phyloP scores from a whole-genome alignment of 495 filamentous ascomycete genomes.

The Hypoxylon rickii region DNA sequence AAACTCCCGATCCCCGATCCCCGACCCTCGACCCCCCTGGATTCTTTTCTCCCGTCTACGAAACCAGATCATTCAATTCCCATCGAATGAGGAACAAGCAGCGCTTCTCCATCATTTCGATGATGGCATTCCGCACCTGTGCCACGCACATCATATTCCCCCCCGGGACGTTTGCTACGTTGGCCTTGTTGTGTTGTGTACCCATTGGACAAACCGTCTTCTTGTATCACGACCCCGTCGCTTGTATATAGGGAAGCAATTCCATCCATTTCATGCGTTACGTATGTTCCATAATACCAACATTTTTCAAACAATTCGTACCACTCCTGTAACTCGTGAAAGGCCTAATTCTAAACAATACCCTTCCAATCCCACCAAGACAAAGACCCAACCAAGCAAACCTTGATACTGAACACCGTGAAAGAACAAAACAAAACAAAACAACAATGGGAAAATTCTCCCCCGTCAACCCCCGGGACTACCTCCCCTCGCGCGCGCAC shows the following conservation, averaged over 20 bases:
- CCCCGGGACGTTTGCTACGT: too few relatives aligned
- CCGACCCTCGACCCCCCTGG: not conserved
- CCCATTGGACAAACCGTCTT: too few relatives aligned
- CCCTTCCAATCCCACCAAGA: not conserved
- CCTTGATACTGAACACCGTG: not conserved
- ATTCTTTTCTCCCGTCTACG: not conserved
- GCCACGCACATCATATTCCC: too few relatives aligned
- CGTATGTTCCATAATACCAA: too few relatives aligned
- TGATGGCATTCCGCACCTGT: conserved; percentile 23
- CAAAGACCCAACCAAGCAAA: not conserved
- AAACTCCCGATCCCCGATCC: conserved; percentile 13
- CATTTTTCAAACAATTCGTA: not conserved
- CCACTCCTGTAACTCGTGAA: not conserved
- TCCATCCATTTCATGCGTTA: not conserved
- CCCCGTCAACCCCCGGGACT: conserved; percentile 18
- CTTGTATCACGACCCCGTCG: not conserved
- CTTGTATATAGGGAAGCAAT: not conserved
- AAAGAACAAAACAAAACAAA: not conserved
- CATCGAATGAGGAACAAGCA: conserved; percentile 3
- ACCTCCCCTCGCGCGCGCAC: conserved; percentile 39
- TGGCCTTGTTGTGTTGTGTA: not conserved
- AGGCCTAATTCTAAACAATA: not conserved
- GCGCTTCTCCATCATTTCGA: conserved; percentile 16
- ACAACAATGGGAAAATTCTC: conserved; percentile 25
- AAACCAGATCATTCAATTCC: not conserved